Conservation (phyloP, 1,139 yeast genomes). For the Casaregolazyma lundiana region DNA sequence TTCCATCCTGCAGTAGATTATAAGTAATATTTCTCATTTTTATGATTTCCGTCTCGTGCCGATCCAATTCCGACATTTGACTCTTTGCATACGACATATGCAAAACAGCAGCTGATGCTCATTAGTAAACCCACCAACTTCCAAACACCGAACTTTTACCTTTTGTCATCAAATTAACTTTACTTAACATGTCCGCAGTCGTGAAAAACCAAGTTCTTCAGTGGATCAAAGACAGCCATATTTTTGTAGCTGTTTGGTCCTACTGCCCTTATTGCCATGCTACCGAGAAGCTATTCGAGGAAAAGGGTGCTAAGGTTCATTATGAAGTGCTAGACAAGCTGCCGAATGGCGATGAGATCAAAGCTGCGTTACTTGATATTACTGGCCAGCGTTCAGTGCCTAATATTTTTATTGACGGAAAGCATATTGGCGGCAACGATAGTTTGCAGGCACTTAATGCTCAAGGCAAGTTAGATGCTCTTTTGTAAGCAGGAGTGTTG, state of each 20-base stretch:
- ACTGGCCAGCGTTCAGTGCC: slow-evolving; percentile 95
- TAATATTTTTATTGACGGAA: slow-evolving; percentile 79
- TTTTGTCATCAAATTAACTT: no score
- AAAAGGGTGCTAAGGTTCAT: slow-evolving; percentile 23
- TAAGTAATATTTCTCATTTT: no score
- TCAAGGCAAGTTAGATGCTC: slow-evolving; percentile 24
- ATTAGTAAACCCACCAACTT: no score
- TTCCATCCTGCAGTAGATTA: no score
- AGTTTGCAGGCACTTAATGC: slow-evolving; percentile 52
- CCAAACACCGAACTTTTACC: no score
- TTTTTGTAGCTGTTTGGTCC: slow-evolving; percentile 80
- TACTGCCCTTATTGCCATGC: slow-evolving; percentile 30
- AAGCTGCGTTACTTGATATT: slow-evolving; percentile 66
- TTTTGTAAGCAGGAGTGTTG: no score
- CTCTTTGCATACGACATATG: no score
- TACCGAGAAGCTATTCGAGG: slow-evolving; percentile 26
- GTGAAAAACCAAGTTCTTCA: slow-evolving; percentile 48
- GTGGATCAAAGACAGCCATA: slow-evolving; percentile 59
- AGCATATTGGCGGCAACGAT: slow-evolving; percentile 93
- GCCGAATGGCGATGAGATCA: slow-evolving; percentile 62
- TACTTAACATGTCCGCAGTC: slow-evolving; percentile 12
- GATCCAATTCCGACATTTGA: no score
- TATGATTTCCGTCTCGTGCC: no score
- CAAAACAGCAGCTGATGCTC: no score
- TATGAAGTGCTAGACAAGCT: slow-evolving; percentile 20